phyloP scores from a whole-genome alignment of 768 basidiomycete species.

The Candolleomyces eurysporus region DNA sequence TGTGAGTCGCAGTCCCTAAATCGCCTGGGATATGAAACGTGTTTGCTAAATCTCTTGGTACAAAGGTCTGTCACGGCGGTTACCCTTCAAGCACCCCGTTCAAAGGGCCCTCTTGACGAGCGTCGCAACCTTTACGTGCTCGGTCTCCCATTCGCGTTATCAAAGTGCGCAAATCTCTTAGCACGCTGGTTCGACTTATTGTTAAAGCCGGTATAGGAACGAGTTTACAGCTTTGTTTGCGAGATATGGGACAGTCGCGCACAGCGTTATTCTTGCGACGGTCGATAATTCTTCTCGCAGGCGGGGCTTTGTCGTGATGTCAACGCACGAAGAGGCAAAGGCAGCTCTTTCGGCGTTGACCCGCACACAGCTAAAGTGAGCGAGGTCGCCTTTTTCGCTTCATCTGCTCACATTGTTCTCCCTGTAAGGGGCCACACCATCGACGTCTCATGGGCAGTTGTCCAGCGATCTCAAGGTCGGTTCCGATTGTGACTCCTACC shows the following conservation, averaged over 20 bases:
- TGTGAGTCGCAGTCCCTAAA: constrained; percentile 45
- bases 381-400: neutral
- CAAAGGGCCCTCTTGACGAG: constrained; percentile 36
- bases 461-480: constrained; percentile 79
- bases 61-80: constrained; percentile 35
- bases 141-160: constrained; percentile 77
- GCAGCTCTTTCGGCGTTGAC: constrained; percentile 64
- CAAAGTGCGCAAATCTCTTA: constrained; percentile 48
- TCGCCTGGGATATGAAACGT: constrained; percentile 1
- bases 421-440: constrained; percentile 62
- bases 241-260: constrained; percentile 63
- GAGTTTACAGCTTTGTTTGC: constrained; percentile 66
- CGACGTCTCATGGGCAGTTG: constrained; percentile 86
- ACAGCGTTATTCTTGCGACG: constrained; percentile 81
- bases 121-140: constrained; percentile 85
- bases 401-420: constrained; percentile 7
- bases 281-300: constrained; percentile 81
- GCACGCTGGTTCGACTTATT: neutral
- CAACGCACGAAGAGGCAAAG: constrained; percentile 67
- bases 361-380: constrained; percentile 68
- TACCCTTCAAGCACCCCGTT: constrained; percentile 24
- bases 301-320: constrained; percentile 84
- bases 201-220: constrained; percentile 23
- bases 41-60: constrained; percentile 13
- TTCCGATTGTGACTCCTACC: neutral